These are phyloP conservation scores for Tetracladium marchalianum DNA, from an alignment of 495 filamentous ascomycete species.

Conservation along the genomic window DNA sequence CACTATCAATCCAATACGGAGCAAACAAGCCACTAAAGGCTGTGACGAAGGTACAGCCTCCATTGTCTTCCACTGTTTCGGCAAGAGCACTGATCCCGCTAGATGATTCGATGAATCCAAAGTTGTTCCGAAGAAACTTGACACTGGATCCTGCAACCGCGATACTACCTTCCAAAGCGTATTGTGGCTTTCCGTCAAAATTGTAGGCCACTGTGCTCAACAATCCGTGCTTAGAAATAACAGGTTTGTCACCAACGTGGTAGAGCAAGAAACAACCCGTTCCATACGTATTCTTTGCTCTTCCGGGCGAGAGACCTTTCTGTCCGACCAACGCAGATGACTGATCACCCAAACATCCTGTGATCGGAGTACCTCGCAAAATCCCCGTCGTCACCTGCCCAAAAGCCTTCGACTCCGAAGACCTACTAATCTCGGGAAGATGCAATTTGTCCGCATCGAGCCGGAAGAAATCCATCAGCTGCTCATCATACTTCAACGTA, in stretches of 20 bases:
- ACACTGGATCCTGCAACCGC: conserved; percentile 84
- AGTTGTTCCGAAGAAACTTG: conserved; percentile 82
- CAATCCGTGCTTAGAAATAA: conserved; percentile 80
- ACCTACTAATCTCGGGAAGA: conserved; percentile 77
- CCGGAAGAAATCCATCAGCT: conserved; percentile 71
- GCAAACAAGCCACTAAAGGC: conserved; percentile 93
- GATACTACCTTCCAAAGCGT: conserved; percentile 85
- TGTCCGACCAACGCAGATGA: conserved; percentile 87
- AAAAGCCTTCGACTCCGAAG: conserved; percentile 66
- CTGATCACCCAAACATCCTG: conserved; percentile 85
- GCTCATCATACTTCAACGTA: conserved; percentile 75
- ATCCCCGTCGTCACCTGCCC: conserved; percentile 57
- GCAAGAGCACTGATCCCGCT: conserved; percentile 74
- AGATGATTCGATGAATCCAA: conserved; percentile 69
- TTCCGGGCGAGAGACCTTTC: conserved; percentile 74
- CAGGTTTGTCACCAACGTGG: conserved; percentile 82
- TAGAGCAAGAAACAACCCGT: conserved; percentile 93
- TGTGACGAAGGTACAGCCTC: conserved; percentile 90
- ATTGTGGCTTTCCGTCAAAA: conserved; percentile 72
- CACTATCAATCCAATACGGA: conserved; percentile 97
- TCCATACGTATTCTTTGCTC: conserved; percentile 92
- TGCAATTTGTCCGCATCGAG: conserved; percentile 64
- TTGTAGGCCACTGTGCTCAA: conserved; percentile 80
- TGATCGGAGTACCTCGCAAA: conserved; percentile 63
- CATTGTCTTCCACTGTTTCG: conserved; percentile 69